These are phyloP conservation scores for Diutina ranongensis DNA, from an alignment of 1,139 yeast genomes.

Conservation along the genomic window DNA sequence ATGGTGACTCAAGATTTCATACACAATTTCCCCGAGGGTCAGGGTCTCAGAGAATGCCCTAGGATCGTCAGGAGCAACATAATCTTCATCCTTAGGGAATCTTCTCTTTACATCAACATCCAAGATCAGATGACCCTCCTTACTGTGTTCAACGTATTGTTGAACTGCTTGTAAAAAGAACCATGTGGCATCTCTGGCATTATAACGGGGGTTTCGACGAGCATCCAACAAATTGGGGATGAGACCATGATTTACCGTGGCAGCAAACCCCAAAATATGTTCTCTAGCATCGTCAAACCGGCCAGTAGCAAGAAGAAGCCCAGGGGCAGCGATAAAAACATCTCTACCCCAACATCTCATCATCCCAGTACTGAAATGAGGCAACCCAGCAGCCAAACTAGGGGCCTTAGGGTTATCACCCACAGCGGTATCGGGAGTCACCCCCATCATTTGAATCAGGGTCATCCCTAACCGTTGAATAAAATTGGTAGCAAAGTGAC, in stretches of 20 bases:
- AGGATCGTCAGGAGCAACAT: slow-evolving; percentile 55
- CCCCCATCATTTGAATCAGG: slow-evolving; percentile 81
- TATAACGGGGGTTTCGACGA: slow-evolving; percentile 86
- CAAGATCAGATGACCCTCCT: slow-evolving; percentile 56
- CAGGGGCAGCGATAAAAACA: slow-evolving; percentile 79
- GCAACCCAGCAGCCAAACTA: slow-evolving; percentile 90
- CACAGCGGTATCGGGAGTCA: slow-evolving; percentile 64
- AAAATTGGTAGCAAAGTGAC: slow-evolving; percentile 45
- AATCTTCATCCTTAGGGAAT: slow-evolving; percentile 83
- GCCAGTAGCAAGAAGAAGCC: slow-evolving; percentile 67
- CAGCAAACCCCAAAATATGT: slow-evolving; percentile 81
- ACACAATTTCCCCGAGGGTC: slow-evolving; percentile 64
- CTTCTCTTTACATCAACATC: slow-evolving; percentile 68
- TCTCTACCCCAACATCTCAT: slow-evolving; percentile 99
- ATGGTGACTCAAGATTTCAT: slow-evolving; percentile 74
- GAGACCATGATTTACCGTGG: slow-evolving; percentile 87
- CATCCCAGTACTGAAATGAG: slow-evolving; percentile 81
- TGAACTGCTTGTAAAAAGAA: slow-evolving; percentile 81
- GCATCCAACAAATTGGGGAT: slow-evolving; percentile 90
- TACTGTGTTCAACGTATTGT: slow-evolving; percentile 61
- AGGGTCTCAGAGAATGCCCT: slow-evolving; percentile 65
- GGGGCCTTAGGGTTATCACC: slow-evolving; percentile 54
- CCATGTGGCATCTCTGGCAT: slow-evolving; percentile 97
- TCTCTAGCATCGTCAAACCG: slow-evolving; percentile 67
- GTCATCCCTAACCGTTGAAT: slow-evolving; percentile 72